Evolutionary conservation across 352 stramenopile genomes (phyloP), one percentile per base, ranked within the genome.

Genomic region (Phytophthora rubi): DNA sequence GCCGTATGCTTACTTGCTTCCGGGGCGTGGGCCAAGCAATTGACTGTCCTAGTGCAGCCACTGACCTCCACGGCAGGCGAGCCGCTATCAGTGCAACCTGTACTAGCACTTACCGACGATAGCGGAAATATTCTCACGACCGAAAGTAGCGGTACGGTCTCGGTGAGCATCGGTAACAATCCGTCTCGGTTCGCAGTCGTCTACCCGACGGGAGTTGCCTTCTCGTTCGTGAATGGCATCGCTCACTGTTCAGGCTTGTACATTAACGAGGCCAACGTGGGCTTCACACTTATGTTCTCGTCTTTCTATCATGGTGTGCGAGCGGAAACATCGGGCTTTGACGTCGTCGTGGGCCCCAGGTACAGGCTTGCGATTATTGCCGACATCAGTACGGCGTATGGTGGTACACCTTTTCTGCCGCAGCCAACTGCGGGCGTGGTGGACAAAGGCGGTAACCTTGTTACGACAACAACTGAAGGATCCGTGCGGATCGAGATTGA

Each of bases 321-420:
- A n/a, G 76, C 84, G 10, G 89, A 94, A 56, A 92, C 84, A 6
- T 77, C 82, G 7, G 28, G 72, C 10, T 96, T 97, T 56, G 76
- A 95, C 55, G 81, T 97, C 16, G 44, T 85, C 0, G 75, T 96
- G 4, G 90, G 89, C 7, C 68, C 78, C 8, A 72, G 74, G 5
- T 91, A 89, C 62, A 75, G 73, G 18, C 75, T 97, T 26, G 68
- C 72, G 23, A 88, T 97, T 68, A 59, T 83, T 44, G 71, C 86
- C 18, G 83, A 95, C 66, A 82, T 94, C 52, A 93, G 85, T 80
- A 95, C 80, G 2, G 88, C 90, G 4, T 93, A 83, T 47, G 86
- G 89, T 59, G 90, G 90, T 2, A 89, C 77, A 9, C 68, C 83
- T 0, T 96, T 97, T 62, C 71, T 82, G 21, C 90, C 90, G 1